Conservation (phyloP, 2,329 filamentous ascomycete species). For the Falciphora oryzae region DNA sequence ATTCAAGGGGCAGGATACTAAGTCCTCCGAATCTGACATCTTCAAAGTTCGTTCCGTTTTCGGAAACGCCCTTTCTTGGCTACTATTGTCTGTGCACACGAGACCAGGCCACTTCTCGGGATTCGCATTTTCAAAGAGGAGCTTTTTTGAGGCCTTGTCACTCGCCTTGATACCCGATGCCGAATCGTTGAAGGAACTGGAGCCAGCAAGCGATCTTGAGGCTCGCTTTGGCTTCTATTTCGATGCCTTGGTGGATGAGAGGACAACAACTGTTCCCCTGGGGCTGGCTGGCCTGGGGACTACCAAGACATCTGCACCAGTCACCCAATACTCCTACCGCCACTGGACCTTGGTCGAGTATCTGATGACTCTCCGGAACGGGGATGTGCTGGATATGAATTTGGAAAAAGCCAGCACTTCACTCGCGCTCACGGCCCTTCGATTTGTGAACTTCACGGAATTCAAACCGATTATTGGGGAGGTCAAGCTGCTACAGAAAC, state of each 20-base stretch:
- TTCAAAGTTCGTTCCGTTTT: background rate
- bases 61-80: background rate
- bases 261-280: background rate
- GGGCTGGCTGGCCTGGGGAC: background rate
- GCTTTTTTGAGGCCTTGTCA: background rate
- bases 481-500: background rate
- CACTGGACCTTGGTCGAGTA: background rate
- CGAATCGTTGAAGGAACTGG: background rate
- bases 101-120: background rate
- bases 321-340: background rate
- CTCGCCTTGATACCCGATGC: background rate
- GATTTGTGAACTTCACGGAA: background rate
- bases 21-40: background rate
- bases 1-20: background rate
- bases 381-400: background rate
- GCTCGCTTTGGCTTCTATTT: background rate
- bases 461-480: background rate
- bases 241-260: background rate
- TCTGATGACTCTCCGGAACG: background rate
- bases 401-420: background rate
- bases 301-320: background rate
- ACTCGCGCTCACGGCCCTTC: background rate
- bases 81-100: background rate
- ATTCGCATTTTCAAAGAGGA: background rate
- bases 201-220: background rate